Evolutionary conservation across 2,329 filamentous ascomycete species (phyloP), one percentile per base, ranked within the genome.

Genomic region (Aspergillus tanneri): DNA sequence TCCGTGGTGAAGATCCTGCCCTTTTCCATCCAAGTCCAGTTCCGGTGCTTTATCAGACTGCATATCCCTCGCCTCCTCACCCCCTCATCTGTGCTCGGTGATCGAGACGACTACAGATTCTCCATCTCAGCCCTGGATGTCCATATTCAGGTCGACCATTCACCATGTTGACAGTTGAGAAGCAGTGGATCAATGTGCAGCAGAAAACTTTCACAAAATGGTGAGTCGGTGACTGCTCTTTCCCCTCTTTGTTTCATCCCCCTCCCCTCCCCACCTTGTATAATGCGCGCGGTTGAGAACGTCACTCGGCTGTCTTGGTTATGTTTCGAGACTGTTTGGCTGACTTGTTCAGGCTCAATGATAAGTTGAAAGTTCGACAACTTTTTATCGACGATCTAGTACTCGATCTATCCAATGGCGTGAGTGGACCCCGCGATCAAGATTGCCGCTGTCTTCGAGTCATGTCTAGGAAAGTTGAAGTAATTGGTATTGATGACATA

Each of bases 191-290:
- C 62, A 81, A 79, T 66, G 90, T 96, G 73, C 92, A 97, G 77
- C 87, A 97, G 72, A 99, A 97, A 81, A 99, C 93, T 22, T 99
- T 99, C 73, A 96, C 91, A 50, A 99, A 97, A 88, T 99, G 93
- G 87, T 88, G 41, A 7, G 59, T 55, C n/a, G 4, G 22, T 34
- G 25, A 38, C 38, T 36, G 12, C 28, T 44, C 6, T 27, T 35
- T 14, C 23, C 45, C 21, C 22, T 24, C 23, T 14, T 14, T 18
- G 4, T 25, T 32, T 3, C 11, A 22, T 41, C 19, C 25, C 21
- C n/a, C 16, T 6, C 27, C 49, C 22, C 43, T 40, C 35, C 23
- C 43, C 25, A 21, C 22, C 25, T 45, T 19, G n/a, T n/a, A n/a
- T n/a, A n/a, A n/a, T 34, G 30, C 30, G 30, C 30, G 14, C 30